Percentiles rank a stretch among this genome's conserved stretches.
phyloP scores from a whole-genome alignment of 345 rosid genomes.

The Aquilaria malaccensis region DNA sequence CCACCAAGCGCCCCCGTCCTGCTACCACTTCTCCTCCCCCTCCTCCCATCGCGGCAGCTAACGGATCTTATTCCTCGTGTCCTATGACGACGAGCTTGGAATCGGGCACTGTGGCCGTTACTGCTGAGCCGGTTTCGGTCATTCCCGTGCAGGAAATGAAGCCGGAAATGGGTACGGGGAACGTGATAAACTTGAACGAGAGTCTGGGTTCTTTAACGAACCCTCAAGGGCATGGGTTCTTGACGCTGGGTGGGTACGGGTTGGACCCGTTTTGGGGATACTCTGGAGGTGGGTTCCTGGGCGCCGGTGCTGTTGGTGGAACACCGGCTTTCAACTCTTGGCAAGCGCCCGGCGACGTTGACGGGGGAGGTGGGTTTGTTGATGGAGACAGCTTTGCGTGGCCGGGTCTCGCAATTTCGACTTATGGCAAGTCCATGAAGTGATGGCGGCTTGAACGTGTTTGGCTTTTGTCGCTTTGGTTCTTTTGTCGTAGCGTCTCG shows the following conservation, averaged over 20 bases:
- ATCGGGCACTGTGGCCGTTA: slow-evolving; percentile 10
- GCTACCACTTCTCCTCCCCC: slow-evolving; percentile 11
- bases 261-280: slow-evolving; percentile 35
- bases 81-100: slow-evolving; percentile 15
- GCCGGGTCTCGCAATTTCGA: slow-evolving; percentile 51
- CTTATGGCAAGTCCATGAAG: slow-evolving; percentile 38
- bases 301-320: slow-evolving; percentile 6
- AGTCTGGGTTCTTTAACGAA: slow-evolving; percentile 16
- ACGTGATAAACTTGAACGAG: slow-evolving; percentile 23
- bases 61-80: slow-evolving; percentile 12
- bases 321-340: slow-evolving; percentile 25
- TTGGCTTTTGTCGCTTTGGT: slow-evolving; percentile 3
- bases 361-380: slow-evolving; percentile 20
- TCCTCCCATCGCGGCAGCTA: slow-evolving; percentile 10
- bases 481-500: neutral
- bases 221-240: slow-evolving; percentile 17
- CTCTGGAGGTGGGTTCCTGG: slow-evolving; percentile 17
- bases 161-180: slow-evolving; percentile 11
- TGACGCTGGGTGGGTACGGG: slow-evolving; percentile 22
- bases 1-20: slow-evolving; percentile 39
- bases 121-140: slow-evolving; percentile 14
- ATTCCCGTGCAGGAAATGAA: slow-evolving; percentile 13
- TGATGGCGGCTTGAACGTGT: slow-evolving; percentile 11
- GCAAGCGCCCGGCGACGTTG: slow-evolving; percentile 29
- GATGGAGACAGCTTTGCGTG: slow-evolving; percentile 40